Evolutionary conservation across 345 rosid genomes (phyloP), one percentile per base, ranked within the genome.

Genomic region (Angophora floribunda): DNA sequence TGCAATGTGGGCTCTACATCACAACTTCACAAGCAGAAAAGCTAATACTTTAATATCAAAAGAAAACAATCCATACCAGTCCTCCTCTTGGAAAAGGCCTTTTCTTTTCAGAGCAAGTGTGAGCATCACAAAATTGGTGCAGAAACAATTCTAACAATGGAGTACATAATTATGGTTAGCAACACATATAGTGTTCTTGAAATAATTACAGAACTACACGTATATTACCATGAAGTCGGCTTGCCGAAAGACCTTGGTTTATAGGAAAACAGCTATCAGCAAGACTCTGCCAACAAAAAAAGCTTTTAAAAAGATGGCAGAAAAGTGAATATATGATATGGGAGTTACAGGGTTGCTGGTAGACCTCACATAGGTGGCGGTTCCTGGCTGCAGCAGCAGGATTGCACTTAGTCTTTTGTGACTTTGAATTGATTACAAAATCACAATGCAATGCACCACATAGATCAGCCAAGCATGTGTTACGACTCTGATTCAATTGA

Each of bases 401-500:
- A 89, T 97, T 97, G 93, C 99, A 98, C 90, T 96, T 98, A 85
- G 89, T 89, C 91, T 94, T 96, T 1, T 88, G 87, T 86, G 93
- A 91, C 93, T 95, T 96, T 57, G 98, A 91, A 87, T 89, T 93
- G 89, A 95, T 90, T 70, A 93, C 91, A 65, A 87, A 93, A 93
- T 98, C 99, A 91, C 99, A 98, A 92, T 97, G 98, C 95, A 98
- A 88, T 84, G 99, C 98, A 50, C 99, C 99, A 90, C 99, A 98
- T 79, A 97, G 80, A 91, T 98, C 97, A 85, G 99, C 99, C 88
- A 98, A 92, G 95, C 99, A 98, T 93, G 94, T 97, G 85, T 94
- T 90, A 55, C 52, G 91, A 87, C 92, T 95, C 99, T 98, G 94
- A 89, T 91, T 91, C 47, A 85, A 75, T 75, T 75, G 84, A 75